These are phyloP conservation scores for Aspergillus texensis DNA, from an alignment of 2,329 filamentous ascomycete genomes.

Conservation along the genomic window DNA sequence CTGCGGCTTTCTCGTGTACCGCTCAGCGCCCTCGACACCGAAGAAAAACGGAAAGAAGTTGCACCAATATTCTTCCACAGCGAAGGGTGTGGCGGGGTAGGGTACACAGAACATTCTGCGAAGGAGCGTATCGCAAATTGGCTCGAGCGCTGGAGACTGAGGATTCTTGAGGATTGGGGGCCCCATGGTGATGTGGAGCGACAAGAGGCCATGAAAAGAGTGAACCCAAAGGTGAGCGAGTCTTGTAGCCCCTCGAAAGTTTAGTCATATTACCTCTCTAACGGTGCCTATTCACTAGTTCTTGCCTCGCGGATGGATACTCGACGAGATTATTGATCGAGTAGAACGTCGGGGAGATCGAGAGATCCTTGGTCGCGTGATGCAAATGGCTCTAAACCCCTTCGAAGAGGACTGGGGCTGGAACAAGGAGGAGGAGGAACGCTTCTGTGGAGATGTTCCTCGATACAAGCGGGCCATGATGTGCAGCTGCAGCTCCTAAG, in stretches of 20 bases:
- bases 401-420: conserved; percentile 72
- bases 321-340: conserved; percentile 88
- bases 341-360: conserved; percentile 84
- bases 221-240: conserved; percentile 73
- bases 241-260: not conserved
- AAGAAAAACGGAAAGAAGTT: conserved; percentile 63
- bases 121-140: conserved; percentile 71
- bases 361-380: conserved; percentile 73
- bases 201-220: conserved; percentile 73
- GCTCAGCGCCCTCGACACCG: conserved; percentile 64
- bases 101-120: conserved; percentile 64
- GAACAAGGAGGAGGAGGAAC: conserved; percentile 72
- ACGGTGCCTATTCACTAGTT: conserved; percentile 55
- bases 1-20: conserved; percentile 70
- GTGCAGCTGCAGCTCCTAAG: conserved; percentile 88
- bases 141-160: conserved; percentile 75
- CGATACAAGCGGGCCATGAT: conserved; percentile 78
- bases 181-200: conserved; percentile 64
- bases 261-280: not conserved
- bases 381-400: conserved; percentile 81
- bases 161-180: conserved; percentile 77
- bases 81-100: conserved; percentile 65
- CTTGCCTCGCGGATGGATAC: conserved; percentile 83
- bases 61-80: conserved; percentile 79
- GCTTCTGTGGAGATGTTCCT: conserved; percentile 86